Evolutionary conservation across 2,329 filamentous ascomycete genomes (phyloP), one percentile per base, ranked within the genome.

Genomic region (Botrytis elliptica): DNA sequence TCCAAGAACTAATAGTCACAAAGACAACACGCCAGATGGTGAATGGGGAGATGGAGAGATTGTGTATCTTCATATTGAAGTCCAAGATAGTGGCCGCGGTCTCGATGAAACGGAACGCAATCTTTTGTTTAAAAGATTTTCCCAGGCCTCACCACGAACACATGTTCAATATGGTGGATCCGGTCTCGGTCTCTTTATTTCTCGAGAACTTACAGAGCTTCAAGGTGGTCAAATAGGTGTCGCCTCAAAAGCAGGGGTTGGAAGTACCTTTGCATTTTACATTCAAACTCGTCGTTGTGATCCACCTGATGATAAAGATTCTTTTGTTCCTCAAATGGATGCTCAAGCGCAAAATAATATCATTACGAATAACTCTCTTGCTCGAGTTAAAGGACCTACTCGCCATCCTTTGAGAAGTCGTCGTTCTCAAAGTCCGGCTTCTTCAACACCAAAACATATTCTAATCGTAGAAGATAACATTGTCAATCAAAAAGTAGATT

Each of bases 181-280:
- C 0, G 93, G 93, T 0, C 85, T 96, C 1, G 93, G 93, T 0
- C 84, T 95, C 0, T 95, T 94, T 81, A 95, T 95, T 76, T 93
- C 90, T 55, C 87, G 92, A 38, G 89, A 93, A 72, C 85, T 96
- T n/a, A 93, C 92, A 0, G 93, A 95, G 80, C 84, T 95, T 18
- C 92, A 95, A 80, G 92, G 92, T 33, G 93, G 93, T 6, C 90
- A 93, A 75, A 94, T 96, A 65, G 93, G 92, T 2, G 91, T 95
- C 9, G 85, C 88, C 1, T 92, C 90, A n/a, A 84, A 89, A 75
- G 85, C 88, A 3, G 91, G 91, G 1, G 86, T 89, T n/a, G 92
- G 92, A 1, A 92, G 90, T 64, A 93, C 89, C 0, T 94, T 94
- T 81, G 90, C 89, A 0, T 94, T 95, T 80, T 94, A 92, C 80